phyloP scores from a whole-genome alignment of 805 yeast species.

The Metschnikowia sp. region DNA sequence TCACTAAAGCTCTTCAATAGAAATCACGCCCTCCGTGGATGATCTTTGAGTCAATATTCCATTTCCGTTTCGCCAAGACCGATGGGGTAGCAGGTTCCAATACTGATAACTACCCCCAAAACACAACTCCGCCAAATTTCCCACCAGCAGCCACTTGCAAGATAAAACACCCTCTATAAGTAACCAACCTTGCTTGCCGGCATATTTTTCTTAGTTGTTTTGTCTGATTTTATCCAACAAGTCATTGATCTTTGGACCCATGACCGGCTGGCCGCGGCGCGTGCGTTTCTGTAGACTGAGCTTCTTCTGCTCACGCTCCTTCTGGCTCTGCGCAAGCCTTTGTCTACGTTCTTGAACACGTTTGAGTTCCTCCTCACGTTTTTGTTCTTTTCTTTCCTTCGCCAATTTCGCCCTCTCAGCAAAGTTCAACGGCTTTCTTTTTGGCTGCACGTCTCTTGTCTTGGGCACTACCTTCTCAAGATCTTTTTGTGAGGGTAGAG shows the following conservation, averaged over 20 bases:
- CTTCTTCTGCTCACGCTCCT: slow-evolving; percentile 44
- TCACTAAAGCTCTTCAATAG: no score
- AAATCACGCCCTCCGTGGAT: no score
- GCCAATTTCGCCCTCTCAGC: slow-evolving; percentile 45
- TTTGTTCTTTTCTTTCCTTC: slow-evolving; percentile 45
- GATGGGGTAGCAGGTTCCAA: no score
- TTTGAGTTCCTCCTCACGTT: slow-evolving; percentile 37
- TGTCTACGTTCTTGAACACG: slow-evolving; percentile 36
- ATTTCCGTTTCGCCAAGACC: no score
- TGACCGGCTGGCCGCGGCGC: slow-evolving; percentile 76
- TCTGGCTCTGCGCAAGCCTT: slow-evolving; percentile 33
- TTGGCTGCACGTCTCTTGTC: slow-evolving; percentile 20
- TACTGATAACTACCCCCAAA: no score
- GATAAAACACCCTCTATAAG: no score
- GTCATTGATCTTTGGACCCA: slow-evolving; percentile 84
- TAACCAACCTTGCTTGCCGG: no score
- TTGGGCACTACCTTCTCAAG: slow-evolving; percentile 5
- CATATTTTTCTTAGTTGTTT: slow-evolving; percentile 23
- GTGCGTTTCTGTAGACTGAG: slow-evolving; percentile 49
- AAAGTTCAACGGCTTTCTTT: slow-evolving; percentile 33
- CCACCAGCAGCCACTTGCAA: no score
- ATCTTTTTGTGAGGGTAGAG: slow-evolving; percentile 9
- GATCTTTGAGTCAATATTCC: no score
- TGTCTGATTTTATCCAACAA: slow-evolving; percentile 71
- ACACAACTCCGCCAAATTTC: no score